These are phyloP conservation scores for Dimocarpus longan DNA, from an alignment of 345 rosid species.

Conservation along the genomic window DNA sequence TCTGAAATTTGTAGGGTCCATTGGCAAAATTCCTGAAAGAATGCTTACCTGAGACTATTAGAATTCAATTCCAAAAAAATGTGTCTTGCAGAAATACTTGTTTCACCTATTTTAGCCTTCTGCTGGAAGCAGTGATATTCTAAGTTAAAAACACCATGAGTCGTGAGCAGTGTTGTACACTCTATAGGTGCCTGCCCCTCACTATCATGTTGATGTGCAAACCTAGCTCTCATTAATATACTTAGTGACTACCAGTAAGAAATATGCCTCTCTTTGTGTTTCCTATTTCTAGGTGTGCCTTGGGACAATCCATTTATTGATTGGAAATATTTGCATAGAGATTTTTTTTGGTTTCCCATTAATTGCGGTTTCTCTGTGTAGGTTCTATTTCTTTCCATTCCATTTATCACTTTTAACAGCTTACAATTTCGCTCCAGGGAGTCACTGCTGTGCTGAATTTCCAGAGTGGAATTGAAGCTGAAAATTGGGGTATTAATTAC, in stretches of 20 bases:
- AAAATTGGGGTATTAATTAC: conserved; percentile 77
- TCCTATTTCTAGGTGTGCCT: not conserved
- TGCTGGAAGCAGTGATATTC: conserved; percentile 9
- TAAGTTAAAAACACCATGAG: not conserved
- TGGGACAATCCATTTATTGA: not conserved
- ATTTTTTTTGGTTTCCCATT: not conserved
- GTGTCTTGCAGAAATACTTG: not conserved
- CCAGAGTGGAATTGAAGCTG: conserved; percentile 82
- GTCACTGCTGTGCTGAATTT: conserved; percentile 82
- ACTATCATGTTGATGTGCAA: not conserved
- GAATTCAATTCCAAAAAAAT: not conserved
- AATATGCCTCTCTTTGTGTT: not conserved
- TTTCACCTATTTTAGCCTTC: not conserved
- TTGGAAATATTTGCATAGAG: not conserved
- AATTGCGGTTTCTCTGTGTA: not conserved
- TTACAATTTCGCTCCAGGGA: conserved; percentile 52
- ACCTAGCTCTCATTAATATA: not conserved
- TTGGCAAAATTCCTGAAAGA: not conserved
- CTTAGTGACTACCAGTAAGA: not conserved
- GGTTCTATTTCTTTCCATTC: conserved; percentile 1
- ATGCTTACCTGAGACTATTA: not conserved
- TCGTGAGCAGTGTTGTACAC: not conserved
- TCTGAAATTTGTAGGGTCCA: conserved; percentile 5
- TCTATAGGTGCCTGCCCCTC: not conserved
- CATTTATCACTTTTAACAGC: conserved; percentile 18